These are phyloP conservation scores for Lactarius akahatsu DNA, from an alignment of 768 basidiomycete species.

Conservation along the genomic window DNA sequence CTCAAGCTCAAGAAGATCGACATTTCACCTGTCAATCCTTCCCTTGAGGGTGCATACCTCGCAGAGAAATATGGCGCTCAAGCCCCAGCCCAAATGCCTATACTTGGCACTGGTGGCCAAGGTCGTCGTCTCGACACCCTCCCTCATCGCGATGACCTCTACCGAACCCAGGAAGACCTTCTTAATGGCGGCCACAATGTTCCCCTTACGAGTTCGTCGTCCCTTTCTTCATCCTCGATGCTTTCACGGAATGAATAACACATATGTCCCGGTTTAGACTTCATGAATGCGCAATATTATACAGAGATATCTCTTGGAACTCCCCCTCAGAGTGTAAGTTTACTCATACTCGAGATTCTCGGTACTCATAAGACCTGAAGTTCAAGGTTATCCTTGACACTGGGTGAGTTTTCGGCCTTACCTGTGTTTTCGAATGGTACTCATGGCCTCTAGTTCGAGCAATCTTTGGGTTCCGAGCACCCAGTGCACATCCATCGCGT, in stretches of 20 bases:
- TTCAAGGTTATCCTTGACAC: slow-evolving; percentile 97
- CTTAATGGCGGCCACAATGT: slow-evolving; percentile 77
- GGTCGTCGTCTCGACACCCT: slow-evolving; percentile 59
- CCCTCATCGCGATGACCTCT: slow-evolving; percentile 51
- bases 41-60: slow-evolving; percentile 78
- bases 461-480: slow-evolving; percentile 93
- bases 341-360: slow-evolving; percentile 4
- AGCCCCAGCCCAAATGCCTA: slow-evolving; percentile 51
- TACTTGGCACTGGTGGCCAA: slow-evolving; percentile 71
- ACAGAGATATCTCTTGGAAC: slow-evolving; percentile 81
- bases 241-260: slow-evolving; percentile 13
- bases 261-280: slow-evolving; percentile 55
- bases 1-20: slow-evolving; percentile 89
- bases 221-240: not conserved
- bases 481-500: slow-evolving; percentile 83
- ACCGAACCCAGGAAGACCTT: slow-evolving; percentile 77
- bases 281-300: slow-evolving; percentile 98
- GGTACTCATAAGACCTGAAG: slow-evolving; percentile 35
- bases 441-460: slow-evolving; percentile 57
- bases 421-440: slow-evolving; percentile 1
- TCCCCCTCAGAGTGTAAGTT: slow-evolving; percentile 75
- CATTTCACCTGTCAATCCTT: slow-evolving; percentile 55
- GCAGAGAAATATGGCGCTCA: slow-evolving; percentile 88
- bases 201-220: slow-evolving; percentile 77
- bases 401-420: slow-evolving; percentile 46